A percentile compares a stretch with the other conserved stretches of the same genome.
Evolutionary conservation across 1,284 basidiomycete species (phyloP).

Genomic region (Somion occarium): DNA sequence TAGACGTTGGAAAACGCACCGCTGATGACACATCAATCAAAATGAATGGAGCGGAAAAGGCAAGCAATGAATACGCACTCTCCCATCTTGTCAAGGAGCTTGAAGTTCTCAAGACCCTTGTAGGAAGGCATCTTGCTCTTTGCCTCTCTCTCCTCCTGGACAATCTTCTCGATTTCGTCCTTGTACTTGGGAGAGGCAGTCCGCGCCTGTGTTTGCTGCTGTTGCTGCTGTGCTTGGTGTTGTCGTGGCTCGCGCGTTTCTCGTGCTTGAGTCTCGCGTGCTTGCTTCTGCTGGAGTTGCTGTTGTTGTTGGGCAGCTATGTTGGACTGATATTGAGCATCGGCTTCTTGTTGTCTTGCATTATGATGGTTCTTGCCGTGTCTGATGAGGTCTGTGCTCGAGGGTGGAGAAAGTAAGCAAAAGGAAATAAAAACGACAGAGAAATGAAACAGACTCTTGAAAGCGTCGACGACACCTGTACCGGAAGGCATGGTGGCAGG

Average conservation of each 20-base stretch:
- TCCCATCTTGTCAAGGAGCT: conserved; percentile 90
- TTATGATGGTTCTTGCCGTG: conserved; percentile 72
- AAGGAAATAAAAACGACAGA: conserved; percentile 8
- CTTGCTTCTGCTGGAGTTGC: conserved; percentile 23
- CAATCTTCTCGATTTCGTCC: conserved; percentile 68
- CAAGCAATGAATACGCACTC: conserved; percentile 55
- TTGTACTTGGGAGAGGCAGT: conserved; percentile 33
- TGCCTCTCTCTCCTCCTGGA: conserved; percentile 73
- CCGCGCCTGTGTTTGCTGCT: conserved; percentile 29
- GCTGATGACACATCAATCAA: conserved; percentile 32
- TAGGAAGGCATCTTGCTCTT: conserved; percentile 79
- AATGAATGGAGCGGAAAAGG: neutral
- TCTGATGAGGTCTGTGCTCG: conserved; percentile 71
- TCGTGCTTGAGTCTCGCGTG: conserved; percentile 19
- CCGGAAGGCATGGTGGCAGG: conserved; percentile 26
- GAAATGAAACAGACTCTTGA: conserved; percentile 25
- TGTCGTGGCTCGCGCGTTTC: conserved; percentile 19
- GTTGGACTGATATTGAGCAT: conserved; percentile 25
- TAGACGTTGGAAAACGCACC: conserved; percentile 99
- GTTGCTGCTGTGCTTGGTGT: conserved; percentile 17
- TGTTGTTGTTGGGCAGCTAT: conserved; percentile 29
- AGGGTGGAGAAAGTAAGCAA: conserved; percentile 2
- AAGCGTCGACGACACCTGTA: conserved; percentile 31
- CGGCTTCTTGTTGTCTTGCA: conserved; percentile 30
- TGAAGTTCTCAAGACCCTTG: conserved; percentile 82